Evolutionary conservation across 352 stramenopile genomes (phyloP).

Genomic region (Phytopythium sindhum): DNA sequence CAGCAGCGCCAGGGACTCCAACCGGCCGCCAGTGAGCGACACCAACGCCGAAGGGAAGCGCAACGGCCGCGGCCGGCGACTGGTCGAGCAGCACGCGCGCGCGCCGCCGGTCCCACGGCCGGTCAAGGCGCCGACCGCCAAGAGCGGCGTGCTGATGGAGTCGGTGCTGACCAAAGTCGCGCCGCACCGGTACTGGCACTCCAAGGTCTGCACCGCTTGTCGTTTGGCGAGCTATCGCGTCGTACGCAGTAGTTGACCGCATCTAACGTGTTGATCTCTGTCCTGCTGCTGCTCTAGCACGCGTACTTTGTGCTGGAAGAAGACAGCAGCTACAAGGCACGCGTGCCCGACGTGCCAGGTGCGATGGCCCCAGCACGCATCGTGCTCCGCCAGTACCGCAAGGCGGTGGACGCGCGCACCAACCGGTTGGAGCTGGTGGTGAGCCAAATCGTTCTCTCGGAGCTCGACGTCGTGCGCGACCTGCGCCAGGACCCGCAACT

Average conservation of each 20-base stretch:
- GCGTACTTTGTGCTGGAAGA: slow-evolving; percentile 63
- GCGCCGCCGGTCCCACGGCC: background rate
- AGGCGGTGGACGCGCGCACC: slow-evolving; percentile 19
- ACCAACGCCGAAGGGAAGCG: background rate
- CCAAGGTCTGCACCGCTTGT: slow-evolving; percentile 22
- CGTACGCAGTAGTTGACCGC: background rate
- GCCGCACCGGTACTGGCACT: slow-evolving; percentile 55
- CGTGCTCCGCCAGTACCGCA: slow-evolving; percentile 50
- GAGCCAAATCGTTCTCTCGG: slow-evolving; percentile 40
- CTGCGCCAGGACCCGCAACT: slow-evolving; percentile 34
- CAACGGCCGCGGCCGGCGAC: background rate
- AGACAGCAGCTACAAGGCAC: slow-evolving; percentile 4
- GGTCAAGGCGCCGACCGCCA: background rate
- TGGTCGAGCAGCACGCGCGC: slow-evolving; percentile 4
- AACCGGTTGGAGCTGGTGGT: slow-evolving; percentile 24
- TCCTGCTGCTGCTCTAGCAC: slow-evolving; percentile 3
- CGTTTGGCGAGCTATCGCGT: background rate
- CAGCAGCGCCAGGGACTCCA: background rate
- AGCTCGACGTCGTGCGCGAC: slow-evolving; percentile 54
- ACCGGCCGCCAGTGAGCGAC: background rate
- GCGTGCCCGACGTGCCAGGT: background rate
- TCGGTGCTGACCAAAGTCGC: slow-evolving; percentile 50
- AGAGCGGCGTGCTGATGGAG: slow-evolving; percentile 32
- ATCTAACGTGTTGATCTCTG: background rate
- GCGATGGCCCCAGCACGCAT: slow-evolving; percentile 15